These are phyloP conservation scores for Suillus plorans DNA, from an alignment of 768 basidiomycete species.

Conservation along the genomic window DNA sequence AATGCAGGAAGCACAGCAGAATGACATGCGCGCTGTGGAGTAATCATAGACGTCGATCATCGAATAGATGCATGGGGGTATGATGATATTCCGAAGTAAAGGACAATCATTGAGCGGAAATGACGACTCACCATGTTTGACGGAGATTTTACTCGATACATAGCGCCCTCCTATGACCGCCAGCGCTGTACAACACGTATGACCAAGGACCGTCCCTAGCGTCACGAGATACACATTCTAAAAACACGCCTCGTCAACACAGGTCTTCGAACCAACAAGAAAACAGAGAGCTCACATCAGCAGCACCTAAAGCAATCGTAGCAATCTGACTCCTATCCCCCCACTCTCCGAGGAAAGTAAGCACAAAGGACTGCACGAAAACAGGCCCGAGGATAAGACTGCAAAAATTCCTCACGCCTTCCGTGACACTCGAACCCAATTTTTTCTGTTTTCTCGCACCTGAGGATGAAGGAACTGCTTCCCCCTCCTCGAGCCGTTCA, in stretches of 20 bases:
- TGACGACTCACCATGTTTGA: constrained; percentile 46
- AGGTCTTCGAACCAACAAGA: not conserved
- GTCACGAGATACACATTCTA: constrained; percentile 95
- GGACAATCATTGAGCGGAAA: not conserved
- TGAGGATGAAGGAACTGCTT: constrained; percentile 19
- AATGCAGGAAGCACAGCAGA: constrained; percentile 56
- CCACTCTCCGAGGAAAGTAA: constrained; percentile 99
- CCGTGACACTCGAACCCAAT: constrained; percentile 28
- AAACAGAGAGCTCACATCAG: constrained; percentile 20
- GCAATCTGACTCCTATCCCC: constrained; percentile 64
- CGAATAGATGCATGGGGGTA: constrained; percentile 50
- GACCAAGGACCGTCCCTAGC: constrained; percentile 87
- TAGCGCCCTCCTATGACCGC: constrained; percentile 95
- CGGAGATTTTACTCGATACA: constrained; percentile 90
- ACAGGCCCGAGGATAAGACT: constrained; percentile 77
- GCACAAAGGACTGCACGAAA: constrained; percentile 90
- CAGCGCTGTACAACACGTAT: constrained; percentile 76
- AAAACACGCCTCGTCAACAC: not conserved
- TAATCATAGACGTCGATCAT: constrained; percentile 68
- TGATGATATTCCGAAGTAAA: constrained; percentile 54
- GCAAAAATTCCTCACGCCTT: constrained; percentile 81
- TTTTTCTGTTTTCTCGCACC: not conserved
- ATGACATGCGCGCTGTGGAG: constrained; percentile 75
- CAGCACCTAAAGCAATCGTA: constrained; percentile 72
- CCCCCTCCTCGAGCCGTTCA: constrained; percentile 76